A percentile compares a stretch with the other conserved stretches of the same genome.
Conservation (phyloP, 1,284 basidiomycete genomes). For the Cystobasidium sp. region DNA sequence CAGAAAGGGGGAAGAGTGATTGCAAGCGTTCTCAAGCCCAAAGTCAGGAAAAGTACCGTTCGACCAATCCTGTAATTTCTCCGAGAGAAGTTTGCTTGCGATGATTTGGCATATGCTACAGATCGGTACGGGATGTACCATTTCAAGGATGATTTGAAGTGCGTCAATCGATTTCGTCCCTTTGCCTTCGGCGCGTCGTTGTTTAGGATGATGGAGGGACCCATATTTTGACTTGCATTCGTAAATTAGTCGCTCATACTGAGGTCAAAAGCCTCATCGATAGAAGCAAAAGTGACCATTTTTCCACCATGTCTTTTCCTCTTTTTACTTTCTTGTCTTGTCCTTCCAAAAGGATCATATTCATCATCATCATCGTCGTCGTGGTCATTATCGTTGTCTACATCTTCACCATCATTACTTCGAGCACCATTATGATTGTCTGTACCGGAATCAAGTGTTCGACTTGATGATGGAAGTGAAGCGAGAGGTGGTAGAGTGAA, state of each 20-base stretch:
- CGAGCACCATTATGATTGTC: neutral
- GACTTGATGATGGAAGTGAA: neutral
- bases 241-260: neutral
- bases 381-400: no score
- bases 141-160: no score
- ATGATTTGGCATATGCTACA: no score
- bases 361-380: neutral
- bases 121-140: no score
- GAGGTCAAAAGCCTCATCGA: neutral
- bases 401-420: no score
- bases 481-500: no score
- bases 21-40: no score
- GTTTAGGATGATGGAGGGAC: neutral
- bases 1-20: no score
- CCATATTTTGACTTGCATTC: neutral
- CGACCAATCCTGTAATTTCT: no score
- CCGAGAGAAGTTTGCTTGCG: no score
- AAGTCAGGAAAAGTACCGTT: no score
- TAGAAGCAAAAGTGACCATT: slow-evolving; percentile 16
- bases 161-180: no score
- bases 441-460: neutral
- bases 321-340: slow-evolving; percentile 6
- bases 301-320: slow-evolving; percentile 3
- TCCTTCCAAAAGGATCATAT: slow-evolving; percentile 13
- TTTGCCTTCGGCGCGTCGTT: neutral